Evolutionary conservation across 768 basidiomycete species (phyloP), one percentile per base, ranked within the genome.

Genomic region (Amanita exitialis): DNA sequence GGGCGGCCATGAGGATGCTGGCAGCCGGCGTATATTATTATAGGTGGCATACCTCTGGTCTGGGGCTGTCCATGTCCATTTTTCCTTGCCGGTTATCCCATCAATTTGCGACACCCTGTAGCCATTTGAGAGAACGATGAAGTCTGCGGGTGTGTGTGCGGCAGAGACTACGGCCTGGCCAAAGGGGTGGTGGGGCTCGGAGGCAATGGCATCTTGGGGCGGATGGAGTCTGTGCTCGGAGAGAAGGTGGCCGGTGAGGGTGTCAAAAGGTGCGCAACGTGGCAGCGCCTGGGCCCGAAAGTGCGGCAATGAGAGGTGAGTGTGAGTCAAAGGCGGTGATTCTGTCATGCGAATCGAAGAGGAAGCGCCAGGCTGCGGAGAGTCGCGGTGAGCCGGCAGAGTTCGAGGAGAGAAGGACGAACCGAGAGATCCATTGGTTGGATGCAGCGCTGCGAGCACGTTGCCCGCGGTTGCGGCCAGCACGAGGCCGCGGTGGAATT

Each of bases 201-300:
- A 73, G 64, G 15, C 70, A 66, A 3, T 71, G 78, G n/a, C n/a
- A n/a, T n/a, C n/a, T n/a, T n/a, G n/a, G n/a, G n/a, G n/a, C n/a
- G 47, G n/a, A 16, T 86, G 80, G 1, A 94, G 62, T 10, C 70
- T 71, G 37, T 70, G 76, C 64, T 97, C 92, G 49, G 80, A 69
- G 3, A 84, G 41, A 25, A 90, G 70, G 44, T 76, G 64, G 2
- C 92, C 93, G 0, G 77, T 81, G 2, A 66, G 58, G 3, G 70
- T 64, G 35, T 90, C 81, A 59, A 92, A n/a, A 83, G 3, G 79
- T 63, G 18, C 91, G 80, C 16, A 90, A 67, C 2, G 70, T 84
- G 3, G 83, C 70, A 8, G 83, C 88, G 1, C 80, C 80, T 1
- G 80, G 73, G 7, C 90, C 90, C 41, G 93, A 93, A 18, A 95